Conservation (phyloP, 1,284 basidiomycete species). For the Cryptococcus floricola region DNA sequence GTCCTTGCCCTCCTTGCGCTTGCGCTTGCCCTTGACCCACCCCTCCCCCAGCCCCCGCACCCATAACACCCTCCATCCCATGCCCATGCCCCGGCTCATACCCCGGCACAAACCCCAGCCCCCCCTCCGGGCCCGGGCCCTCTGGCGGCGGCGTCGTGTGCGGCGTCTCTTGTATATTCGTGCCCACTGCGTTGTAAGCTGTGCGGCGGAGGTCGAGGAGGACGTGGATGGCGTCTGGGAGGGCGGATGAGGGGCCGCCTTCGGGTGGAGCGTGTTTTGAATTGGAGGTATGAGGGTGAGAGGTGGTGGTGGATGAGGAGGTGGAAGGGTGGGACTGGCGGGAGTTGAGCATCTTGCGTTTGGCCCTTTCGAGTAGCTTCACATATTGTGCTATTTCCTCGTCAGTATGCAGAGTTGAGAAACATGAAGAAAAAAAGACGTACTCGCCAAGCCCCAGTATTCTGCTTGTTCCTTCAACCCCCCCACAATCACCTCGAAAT, state of each 20-base stretch:
- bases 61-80: too few species aligned
- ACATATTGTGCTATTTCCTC: slow-evolving; percentile 43
- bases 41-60: too few species aligned
- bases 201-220: slow-evolving; percentile 48
- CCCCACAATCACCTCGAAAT: slow-evolving; percentile 39
- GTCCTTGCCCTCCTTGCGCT: too few species aligned
- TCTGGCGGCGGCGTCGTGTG: slow-evolving; percentile 25
- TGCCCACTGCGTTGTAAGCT: slow-evolving; percentile 42
- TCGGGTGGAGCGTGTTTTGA: background rate
- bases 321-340: slow-evolving; percentile 1
- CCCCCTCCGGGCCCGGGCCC: slow-evolving; percentile 17
- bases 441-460: slow-evolving; percentile 46
- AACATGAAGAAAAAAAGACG: background rate
- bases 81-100: too few species aligned
- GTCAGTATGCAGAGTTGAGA: background rate
- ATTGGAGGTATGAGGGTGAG: background rate
- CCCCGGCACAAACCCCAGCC: background rate
- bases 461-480: slow-evolving; percentile 36
- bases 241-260: background rate
- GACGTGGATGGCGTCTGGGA: slow-evolving; percentile 48
- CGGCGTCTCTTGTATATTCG: slow-evolving; percentile 33
- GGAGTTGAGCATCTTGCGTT: slow-evolving; percentile 39
- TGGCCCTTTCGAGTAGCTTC: slow-evolving; percentile 45
- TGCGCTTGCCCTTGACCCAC: too few species aligned
- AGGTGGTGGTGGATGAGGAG: too few species aligned